Conservation (phyloP, 2,329 filamentous ascomycete genomes). For the Paraconiothyrium sp. region DNA sequence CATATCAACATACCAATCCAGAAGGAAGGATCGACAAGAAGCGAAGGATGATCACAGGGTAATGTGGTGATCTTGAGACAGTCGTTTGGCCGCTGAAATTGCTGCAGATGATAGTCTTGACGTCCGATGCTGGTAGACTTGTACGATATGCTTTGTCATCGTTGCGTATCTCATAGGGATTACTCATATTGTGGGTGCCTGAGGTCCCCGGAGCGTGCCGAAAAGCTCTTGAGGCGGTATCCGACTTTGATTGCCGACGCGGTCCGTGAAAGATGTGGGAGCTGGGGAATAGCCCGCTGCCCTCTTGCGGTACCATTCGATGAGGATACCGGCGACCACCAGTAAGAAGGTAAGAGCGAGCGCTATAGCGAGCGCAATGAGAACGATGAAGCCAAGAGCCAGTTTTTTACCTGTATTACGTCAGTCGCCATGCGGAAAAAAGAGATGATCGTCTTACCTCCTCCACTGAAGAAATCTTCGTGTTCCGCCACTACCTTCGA, state of each 20-base stretch:
- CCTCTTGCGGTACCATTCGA: slow-evolving; percentile 79
- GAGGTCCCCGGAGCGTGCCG: slow-evolving; percentile 44
- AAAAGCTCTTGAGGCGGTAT: slow-evolving; percentile 60
- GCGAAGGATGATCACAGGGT: slow-evolving; percentile 12
- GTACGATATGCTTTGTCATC: slow-evolving; percentile 17
- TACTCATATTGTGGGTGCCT: slow-evolving; percentile 44
- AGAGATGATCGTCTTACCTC: slow-evolving; percentile 60
- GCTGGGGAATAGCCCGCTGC: slow-evolving; percentile 84
- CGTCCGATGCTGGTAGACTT: slow-evolving; percentile 7
- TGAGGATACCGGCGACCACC: slow-evolving; percentile 76
- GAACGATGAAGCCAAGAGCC: slow-evolving; percentile 78
- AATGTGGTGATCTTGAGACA: not conserved
- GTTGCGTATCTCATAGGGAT: not conserved
- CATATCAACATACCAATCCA: slow-evolving; percentile 13
- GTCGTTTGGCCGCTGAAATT: not conserved
- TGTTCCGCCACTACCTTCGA: slow-evolving; percentile 85
- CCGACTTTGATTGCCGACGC: slow-evolving; percentile 58
- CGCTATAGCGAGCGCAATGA: slow-evolving; percentile 82
- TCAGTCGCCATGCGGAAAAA: slow-evolving; percentile 20
- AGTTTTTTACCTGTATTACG: slow-evolving; percentile 62
- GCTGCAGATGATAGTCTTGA: not conserved
- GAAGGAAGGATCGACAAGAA: slow-evolving; percentile 23
- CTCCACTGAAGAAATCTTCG: slow-evolving; percentile 74
- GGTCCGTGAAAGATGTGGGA: slow-evolving; percentile 64
- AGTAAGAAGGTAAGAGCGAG: slow-evolving; percentile 80